Base-by-base conservation (phyloP, 306 rosid species). In the Cicer chorassanicum region DNA sequence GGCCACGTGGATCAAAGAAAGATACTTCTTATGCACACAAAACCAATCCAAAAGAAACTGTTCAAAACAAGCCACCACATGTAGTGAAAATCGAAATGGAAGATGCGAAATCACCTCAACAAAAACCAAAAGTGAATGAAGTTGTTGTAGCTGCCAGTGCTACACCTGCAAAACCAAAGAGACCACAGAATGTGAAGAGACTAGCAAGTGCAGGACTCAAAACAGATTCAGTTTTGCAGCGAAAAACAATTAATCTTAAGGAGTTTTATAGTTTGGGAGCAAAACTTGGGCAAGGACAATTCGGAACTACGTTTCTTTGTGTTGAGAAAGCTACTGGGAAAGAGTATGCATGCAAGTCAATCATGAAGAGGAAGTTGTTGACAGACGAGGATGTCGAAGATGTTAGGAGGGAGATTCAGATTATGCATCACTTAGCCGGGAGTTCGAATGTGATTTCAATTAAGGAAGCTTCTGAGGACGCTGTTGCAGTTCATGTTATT, bases 341-440 rank as follows among this genome's bases (percentile, higher is more conserved):
- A 68, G 83, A 85, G 74, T 91, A 87, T 69, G 98, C 98, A 5
- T 91, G 98, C 83, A 93, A 93, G 74, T 89, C 97, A 5, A 91
- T 93, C 43, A 82, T 90, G 1, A 93, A 93, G 81, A 86, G 92
- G 83, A 91, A 89, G 16, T 18, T 93, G 78, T 16, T 79, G 56
- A 86, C 87, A 0, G 60, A 57, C 0, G 97, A 89, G 7, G 98
- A 93, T 63, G 90, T 91, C 51, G 97, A 91, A 14, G 97, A 89
- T 82, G 97, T 93, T 79, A 88, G 96, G 84, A 91, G 90, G 84
- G 98, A 93, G 82, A 89, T 93, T 87, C 90, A 86, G 82, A 89
- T 91, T 78, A 88, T 93, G 97, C 98, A 91, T 73, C 98, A 93
- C 84, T 83, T 93, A 80, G 81, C 81, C 1, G 98, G 97, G 29